phyloP scores from a whole-genome alignment of 371 early-diverging fungal species.

The Lichtheimia hyalospora region DNA sequence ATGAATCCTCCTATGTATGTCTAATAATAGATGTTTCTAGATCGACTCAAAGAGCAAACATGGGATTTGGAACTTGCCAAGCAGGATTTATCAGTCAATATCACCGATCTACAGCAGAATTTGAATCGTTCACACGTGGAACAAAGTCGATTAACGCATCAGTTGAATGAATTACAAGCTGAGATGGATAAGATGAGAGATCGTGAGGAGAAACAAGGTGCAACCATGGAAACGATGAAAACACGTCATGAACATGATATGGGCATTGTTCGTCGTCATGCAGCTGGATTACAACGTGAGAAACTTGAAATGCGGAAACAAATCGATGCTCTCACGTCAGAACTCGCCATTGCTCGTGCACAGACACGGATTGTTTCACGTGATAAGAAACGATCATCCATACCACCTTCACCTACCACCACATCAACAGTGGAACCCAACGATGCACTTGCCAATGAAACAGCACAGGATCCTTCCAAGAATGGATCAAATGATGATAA shows the following conservation, averaged over 20 bases:
- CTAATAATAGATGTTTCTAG: slow-evolving; percentile 16
- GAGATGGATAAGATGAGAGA: slow-evolving; percentile 53
- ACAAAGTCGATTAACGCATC: slow-evolving; percentile 42
- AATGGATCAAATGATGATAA: not conserved
- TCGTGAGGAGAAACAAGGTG: slow-evolving; percentile 50
- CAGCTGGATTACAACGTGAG: slow-evolving; percentile 51
- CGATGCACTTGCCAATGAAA: slow-evolving; percentile 1
- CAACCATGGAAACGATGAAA: slow-evolving; percentile 44
- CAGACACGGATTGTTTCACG: slow-evolving; percentile 22
- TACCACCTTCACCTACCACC: not conserved
- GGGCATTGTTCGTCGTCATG: slow-evolving; percentile 42
- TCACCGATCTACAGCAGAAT: slow-evolving; percentile 38
- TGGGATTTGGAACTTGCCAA: slow-evolving; percentile 26
- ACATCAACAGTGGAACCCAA: slow-evolving; percentile 8
- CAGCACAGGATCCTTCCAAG: not conserved
- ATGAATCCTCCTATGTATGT: not conserved
- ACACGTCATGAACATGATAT: slow-evolving; percentile 57
- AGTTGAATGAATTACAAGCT: slow-evolving; percentile 42
- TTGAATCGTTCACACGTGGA: slow-evolving; percentile 40
- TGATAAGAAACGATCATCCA: not conserved
- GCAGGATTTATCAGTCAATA: slow-evolving; percentile 24
- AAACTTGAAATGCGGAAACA: slow-evolving; percentile 43
- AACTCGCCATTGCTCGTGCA: slow-evolving; percentile 25
- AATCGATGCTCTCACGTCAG: slow-evolving; percentile 47
- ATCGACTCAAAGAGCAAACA: slow-evolving; percentile 24